Evolutionary conservation across 169 alveolate species (phyloP).

Genomic region (Eimeria sp.): DNA sequence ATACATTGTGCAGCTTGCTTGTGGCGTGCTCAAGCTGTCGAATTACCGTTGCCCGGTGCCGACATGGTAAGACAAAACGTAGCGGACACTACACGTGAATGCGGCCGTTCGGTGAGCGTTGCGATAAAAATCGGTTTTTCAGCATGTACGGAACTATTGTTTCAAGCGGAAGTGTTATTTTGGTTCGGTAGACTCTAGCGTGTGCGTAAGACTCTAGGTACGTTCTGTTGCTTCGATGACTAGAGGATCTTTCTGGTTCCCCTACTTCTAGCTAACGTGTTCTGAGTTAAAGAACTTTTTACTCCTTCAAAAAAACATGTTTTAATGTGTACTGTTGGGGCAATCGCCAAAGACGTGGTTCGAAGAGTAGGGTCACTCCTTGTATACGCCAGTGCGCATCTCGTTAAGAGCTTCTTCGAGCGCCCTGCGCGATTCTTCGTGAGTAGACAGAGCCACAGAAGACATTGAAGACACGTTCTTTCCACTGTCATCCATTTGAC

Average conservation of each 20-base stretch:
- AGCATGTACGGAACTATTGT: background rate
- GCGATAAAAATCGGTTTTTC: background rate
- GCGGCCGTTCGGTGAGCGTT: background rate
- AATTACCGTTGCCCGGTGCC: background rate
- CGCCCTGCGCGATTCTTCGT: slow-evolving; percentile 69
- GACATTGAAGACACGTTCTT: slow-evolving; percentile 65
- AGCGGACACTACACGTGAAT: background rate
- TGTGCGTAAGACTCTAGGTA: background rate
- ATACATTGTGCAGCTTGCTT: background rate
- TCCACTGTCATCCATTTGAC: slow-evolving; percentile 66
- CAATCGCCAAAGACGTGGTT: slow-evolving; percentile 12
- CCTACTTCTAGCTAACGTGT: background rate
- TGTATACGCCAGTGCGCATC: slow-evolving; percentile 49
- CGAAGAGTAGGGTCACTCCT: background rate
- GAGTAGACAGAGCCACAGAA: slow-evolving; percentile 56
- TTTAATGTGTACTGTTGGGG: background rate
- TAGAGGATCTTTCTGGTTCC: background rate
- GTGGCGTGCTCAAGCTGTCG: background rate
- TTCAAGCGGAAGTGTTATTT: background rate
- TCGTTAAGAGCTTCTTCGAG: slow-evolving; percentile 63
- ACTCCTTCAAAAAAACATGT: background rate
- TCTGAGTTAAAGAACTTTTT: background rate
- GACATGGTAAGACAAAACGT: background rate
- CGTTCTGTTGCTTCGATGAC: background rate
- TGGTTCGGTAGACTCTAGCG: background rate